Evolutionary conservation across 2,329 filamentous ascomycete genomes (phyloP), one percentile per base, ranked within the genome.

Genomic region (Cordyceps javanica): DNA sequence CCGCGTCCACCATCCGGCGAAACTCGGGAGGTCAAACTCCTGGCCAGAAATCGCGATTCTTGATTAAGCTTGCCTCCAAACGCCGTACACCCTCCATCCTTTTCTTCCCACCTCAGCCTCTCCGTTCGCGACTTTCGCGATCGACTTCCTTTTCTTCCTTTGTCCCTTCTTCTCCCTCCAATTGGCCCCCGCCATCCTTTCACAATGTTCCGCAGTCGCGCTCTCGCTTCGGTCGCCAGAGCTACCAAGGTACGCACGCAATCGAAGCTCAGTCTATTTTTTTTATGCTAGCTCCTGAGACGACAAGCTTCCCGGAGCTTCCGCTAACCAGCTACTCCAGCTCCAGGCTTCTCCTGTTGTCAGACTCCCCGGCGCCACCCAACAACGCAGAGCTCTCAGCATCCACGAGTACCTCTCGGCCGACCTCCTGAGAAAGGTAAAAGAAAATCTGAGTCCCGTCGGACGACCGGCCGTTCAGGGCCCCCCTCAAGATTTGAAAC

Each of bases 351-450:
- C 77, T 53, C 75, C 79, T 64, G 72, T 76, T 62, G 70, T 79
- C 69, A 82, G 81, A 77, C 74, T 82, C 64, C 79, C 89, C 77
- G 82, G 86, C 68, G 74, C 82, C 68, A 82, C 77, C 66, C 88
- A 94, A 77, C 92, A 97, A 78, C 85, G 82, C 77, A 86, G 94
- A 80, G 87, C 89, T 71, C 85, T 99, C 72, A 94, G 91, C 72
- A 96, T 99, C 71, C 94, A 99, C 82, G 94, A 99, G 81, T 97
- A 97, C 80, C 88, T 93, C 70, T 97, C 94, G 68, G 91, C 91
- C 68, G 90, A 92, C 74, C 87, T 99, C 66, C 83, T 99, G 70
- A 90, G 82, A 77, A 72, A 86, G 81, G 84, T 87, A 80, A 74
- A n/a, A 59, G 58, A 56, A 62, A 61, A 39, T 21, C 21, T 42